phyloP scores from a whole-genome alignment of 2,329 filamentous ascomycete species.

The Epichloe coenophiala region DNA sequence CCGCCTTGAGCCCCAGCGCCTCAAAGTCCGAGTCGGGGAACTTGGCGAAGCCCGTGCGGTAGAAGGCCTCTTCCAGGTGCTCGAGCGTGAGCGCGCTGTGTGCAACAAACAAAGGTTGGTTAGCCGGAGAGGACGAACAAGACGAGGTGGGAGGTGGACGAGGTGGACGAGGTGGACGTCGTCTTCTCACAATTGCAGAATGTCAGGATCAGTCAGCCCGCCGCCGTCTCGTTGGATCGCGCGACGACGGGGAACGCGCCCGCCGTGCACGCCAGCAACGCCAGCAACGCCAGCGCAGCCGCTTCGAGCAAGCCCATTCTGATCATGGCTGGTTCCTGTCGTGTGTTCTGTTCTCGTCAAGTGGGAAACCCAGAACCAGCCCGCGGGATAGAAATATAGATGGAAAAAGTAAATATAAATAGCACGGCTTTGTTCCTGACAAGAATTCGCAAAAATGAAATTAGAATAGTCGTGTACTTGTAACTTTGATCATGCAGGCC shows the following conservation, averaged over 20 bases:
- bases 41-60: constrained; percentile 54
- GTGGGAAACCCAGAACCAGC: too few relatives aligned
- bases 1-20: constrained; percentile 25
- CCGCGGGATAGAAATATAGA: too few relatives aligned
- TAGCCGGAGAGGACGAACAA: too few relatives aligned
- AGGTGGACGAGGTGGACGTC: too few relatives aligned
- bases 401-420: too few relatives aligned
- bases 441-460: constrained; percentile 5
- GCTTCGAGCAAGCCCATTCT: constrained; percentile 19
- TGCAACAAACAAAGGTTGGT: too few relatives aligned
- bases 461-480: not conserved
- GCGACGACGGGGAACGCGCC: constrained; percentile 23
- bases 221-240: not conserved
- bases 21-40: constrained; percentile 53
- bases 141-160: too few relatives aligned
- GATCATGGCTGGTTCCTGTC: too few relatives aligned
- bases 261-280: constrained; percentile 27
- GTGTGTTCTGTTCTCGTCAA: too few relatives aligned
- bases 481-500: not conserved
- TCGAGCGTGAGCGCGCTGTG: constrained; percentile 52
- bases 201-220: constrained; percentile 11
- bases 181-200: constrained; percentile 43
- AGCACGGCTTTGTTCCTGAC: too few relatives aligned
- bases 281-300: constrained; percentile 26
- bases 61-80: constrained; percentile 61